These are phyloP conservation scores for Madurella fahalii DNA, from an alignment of 2,329 filamentous ascomycete genomes.

Conservation along the genomic window DNA sequence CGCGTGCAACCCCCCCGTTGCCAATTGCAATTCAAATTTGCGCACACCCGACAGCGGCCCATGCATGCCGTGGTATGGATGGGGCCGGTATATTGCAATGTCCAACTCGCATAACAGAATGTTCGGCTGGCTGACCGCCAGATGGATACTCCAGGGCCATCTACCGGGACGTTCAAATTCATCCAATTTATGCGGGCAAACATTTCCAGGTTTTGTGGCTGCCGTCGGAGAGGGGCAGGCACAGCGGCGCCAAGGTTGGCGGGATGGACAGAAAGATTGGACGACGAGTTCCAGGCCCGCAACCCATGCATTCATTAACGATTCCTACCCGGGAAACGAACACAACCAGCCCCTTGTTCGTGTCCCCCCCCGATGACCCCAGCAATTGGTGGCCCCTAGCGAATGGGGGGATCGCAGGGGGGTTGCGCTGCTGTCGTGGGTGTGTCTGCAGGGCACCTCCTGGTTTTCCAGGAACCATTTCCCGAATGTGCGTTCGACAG, in stretches of 20 bases:
- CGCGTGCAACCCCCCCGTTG: too few relatives aligned
- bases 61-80: too few relatives aligned
- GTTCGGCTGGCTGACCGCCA: background rate
- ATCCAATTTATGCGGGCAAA: conserved; percentile 3
- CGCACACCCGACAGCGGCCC: too few relatives aligned
- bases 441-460: conserved; percentile 14
- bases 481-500: conserved; percentile 5
- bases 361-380: conserved; percentile 2
- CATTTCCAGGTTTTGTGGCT: background rate
- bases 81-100: too few relatives aligned
- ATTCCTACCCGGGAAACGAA: background rate
- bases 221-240: background rate
- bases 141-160: background rate
- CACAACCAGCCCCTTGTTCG: conserved; percentile 4
- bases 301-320: background rate
- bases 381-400: background rate
- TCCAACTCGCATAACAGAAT: conserved; percentile 3
- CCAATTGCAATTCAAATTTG: too few relatives aligned
- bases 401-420: conserved; percentile 6
- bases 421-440: conserved; percentile 5
- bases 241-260: conserved; percentile 4
- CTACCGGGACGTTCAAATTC: background rate
- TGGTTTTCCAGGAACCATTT: conserved; percentile 18
- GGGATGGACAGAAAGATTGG: conserved; percentile 3
- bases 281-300: conserved; percentile 13